These are phyloP conservation scores for Amanita polypyramis DNA, from an alignment of 768 basidiomycete species.

Conservation along the genomic window DNA sequence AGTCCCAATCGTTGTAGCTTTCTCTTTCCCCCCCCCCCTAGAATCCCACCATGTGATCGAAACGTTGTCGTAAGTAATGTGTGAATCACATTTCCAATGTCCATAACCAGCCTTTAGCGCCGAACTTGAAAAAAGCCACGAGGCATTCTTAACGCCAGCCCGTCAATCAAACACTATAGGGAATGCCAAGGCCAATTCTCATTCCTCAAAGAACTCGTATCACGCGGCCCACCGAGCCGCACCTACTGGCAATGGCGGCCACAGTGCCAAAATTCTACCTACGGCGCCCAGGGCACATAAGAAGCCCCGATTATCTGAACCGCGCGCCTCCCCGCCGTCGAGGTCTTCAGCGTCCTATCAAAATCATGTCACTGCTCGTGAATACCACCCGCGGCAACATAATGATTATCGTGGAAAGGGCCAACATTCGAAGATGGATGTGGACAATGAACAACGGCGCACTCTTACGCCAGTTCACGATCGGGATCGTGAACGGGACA, in stretches of 20 bases:
- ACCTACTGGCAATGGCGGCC: constrained; percentile 17
- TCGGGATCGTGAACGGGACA: constrained; percentile 14
- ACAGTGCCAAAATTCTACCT: constrained; percentile 47
- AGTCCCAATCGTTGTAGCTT: constrained; percentile 2
- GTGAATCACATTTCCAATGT: constrained; percentile 8
- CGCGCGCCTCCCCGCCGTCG: constrained; percentile 23
- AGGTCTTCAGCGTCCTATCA: constrained; percentile 17
- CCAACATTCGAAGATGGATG: constrained; percentile 36
- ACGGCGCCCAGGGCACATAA: constrained; percentile 78
- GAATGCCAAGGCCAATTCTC: constrained; percentile 29
- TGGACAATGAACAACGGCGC: constrained; percentile 41
- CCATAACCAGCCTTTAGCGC: constrained; percentile 29
- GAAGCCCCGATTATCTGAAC: constrained; percentile 63
- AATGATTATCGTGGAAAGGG: constrained; percentile 16
- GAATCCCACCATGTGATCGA: constrained; percentile 71
- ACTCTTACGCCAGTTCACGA: constrained; percentile 27
- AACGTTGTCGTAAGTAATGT: constrained; percentile 54
- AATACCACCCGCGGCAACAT: constrained; percentile 15
- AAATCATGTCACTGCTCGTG: constrained; percentile 15
- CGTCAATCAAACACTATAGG: constrained; percentile 29
- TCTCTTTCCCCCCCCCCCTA: constrained; percentile 18
- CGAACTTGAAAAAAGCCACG: constrained; percentile 71
- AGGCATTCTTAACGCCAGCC: constrained; percentile 38
- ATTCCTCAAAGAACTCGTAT: constrained; percentile 38
- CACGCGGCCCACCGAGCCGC: constrained; percentile 20